Base-by-base conservation (phyloP, 1,284 basidiomycete species). In the Pseudozyma pruni region DNA sequence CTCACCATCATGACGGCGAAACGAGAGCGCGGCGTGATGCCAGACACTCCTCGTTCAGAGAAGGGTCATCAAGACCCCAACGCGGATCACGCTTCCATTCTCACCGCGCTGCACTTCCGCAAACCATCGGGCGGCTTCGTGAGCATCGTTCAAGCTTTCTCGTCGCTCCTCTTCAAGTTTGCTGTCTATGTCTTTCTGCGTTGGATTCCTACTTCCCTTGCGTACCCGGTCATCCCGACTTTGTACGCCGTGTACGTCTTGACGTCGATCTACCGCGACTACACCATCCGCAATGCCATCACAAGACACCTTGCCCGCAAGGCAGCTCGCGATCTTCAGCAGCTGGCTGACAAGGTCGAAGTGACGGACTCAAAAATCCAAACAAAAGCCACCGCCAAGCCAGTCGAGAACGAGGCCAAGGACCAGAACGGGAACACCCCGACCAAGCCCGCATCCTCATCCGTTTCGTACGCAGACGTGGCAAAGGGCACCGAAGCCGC, bases 141-240 rank as follows among this genome's bases (percentile, higher is more conserved):
- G n/a, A 54, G 61, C 40, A 22, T 60, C 20, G 20, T 78, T 2
- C 75, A 81, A 49, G 50, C 59, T 8, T 2, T 68, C 16, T 58
- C 58, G 9, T 74, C 73, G 32, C 33, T 76, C 19, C 54, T 80
- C 34, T 75, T 78, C 56, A 78, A 78, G 25, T 37, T 75, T 2
- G n/a, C 55, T 32, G 69, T 75, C 54, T 78, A 52, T 33, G 32
- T 80, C 27, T 81, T 79, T 50, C 41, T 81, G 46, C 71, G 77
- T 9, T 74, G 79, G 74, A 74, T 81, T 23, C 77, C 77, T 9
- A 73, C 63, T 10, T 48, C 58, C 4, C 38, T 72, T 14, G 64
- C 63, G 0, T 66, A 57, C 42, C 69, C 75, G 5, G 48, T 61
- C 20, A 69, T 75, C n/a, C 77, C 76, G 10, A 23, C 44, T 5